Percentiles rank a stretch among this genome's conserved stretches.
Evolutionary conservation across 2,329 filamentous ascomycete species (phyloP).

Genomic region (Chaetomium strumarium): DNA sequence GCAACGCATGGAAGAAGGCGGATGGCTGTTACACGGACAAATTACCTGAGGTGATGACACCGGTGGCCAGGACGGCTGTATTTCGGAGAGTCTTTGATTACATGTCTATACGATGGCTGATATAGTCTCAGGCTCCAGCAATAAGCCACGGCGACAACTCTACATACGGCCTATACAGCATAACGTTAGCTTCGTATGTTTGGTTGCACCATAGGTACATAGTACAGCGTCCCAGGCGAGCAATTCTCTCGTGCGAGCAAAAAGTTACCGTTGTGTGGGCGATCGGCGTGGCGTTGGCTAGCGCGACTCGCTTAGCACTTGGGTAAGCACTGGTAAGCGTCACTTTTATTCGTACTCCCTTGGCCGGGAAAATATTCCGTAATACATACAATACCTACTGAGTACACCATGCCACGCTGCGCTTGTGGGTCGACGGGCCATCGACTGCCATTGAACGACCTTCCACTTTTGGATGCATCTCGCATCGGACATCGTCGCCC

Average conservation of each 20-base stretch:
- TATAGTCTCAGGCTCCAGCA: slow-evolving; percentile 16
- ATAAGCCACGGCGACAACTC: too few relatives aligned
- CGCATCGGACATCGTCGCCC: slow-evolving; percentile 11
- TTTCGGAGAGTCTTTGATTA: slow-evolving; percentile 31
- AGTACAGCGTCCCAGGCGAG: slow-evolving; percentile 19
- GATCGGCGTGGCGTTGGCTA: slow-evolving; percentile 28
- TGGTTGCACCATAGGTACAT: too few relatives aligned
- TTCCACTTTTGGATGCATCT: slow-evolving; percentile 22
- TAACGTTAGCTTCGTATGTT: too few relatives aligned
- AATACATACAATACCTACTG: too few relatives aligned
- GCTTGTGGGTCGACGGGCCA: slow-evolving; percentile 8
- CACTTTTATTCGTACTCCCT: too few relatives aligned
- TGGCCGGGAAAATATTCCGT: too few relatives aligned
- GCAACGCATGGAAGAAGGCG: background rate
- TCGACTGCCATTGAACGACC: slow-evolving; percentile 17
- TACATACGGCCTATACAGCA: too few relatives aligned
- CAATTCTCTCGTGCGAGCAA: slow-evolving; percentile 13
- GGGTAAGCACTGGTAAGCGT: slow-evolving; percentile 13
- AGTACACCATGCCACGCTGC: slow-evolving; percentile 25
- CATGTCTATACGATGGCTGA: slow-evolving; percentile 24
- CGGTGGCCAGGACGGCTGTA: slow-evolving; percentile 25
- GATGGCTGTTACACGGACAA: background rate
- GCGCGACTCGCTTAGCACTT: slow-evolving; percentile 24
- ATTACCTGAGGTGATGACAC: background rate
- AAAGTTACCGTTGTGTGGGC: slow-evolving; percentile 19